Base-by-base conservation (phyloP, 176 grass and related monocot genomes). In the Lolium rigidum region DNA sequence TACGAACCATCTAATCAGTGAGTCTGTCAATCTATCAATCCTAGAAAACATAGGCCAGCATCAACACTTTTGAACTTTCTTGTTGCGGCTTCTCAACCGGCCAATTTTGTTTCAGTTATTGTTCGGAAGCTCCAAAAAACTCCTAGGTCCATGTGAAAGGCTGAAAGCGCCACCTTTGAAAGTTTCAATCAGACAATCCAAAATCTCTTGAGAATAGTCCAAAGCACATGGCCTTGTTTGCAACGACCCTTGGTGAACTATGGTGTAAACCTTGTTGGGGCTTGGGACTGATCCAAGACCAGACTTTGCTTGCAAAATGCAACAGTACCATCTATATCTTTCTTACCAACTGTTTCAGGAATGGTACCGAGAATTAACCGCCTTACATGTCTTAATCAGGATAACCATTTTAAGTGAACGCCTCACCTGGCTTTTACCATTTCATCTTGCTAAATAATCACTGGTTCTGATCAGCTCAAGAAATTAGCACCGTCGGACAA, bases 111-210 rank as follows among this genome's bases (percentile, higher is more conserved):
- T 80, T 67, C 66, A 66, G 66, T 35, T 35, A 35, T 35, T 35
- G 31, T 18, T 24, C 3, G 67, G 44, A 56, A 56, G 44, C 35
- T 51, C 44, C 66, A 49, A 65, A 24, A 67, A 16, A 41, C 54
- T 16, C 51, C 47, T n/a, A 26, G 44, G n/a, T 14, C 35, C 61
- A 3, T 37, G 70, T 81, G 81, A 50, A 4, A 50, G 62, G 15
- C 12, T 31, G 62, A 86, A 10, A 61, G 59, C 2, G 76, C 62
- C 41, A 62, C 11, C 52, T 77, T 88, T 81, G 77, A 85, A 85
- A 80, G 12, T 25, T 80, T 5, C 65, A 83, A 20, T 75, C 66
- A 70, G 41, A 26, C 8, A 16, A 15, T 2, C 28, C 72, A 71
- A 55, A 86, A 78, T 14, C 11, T 17, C 12, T 21, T 2, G 11